Conservation (phyloP, 352 stramenopile genomes). For the Blastocystis sp. region DNA sequence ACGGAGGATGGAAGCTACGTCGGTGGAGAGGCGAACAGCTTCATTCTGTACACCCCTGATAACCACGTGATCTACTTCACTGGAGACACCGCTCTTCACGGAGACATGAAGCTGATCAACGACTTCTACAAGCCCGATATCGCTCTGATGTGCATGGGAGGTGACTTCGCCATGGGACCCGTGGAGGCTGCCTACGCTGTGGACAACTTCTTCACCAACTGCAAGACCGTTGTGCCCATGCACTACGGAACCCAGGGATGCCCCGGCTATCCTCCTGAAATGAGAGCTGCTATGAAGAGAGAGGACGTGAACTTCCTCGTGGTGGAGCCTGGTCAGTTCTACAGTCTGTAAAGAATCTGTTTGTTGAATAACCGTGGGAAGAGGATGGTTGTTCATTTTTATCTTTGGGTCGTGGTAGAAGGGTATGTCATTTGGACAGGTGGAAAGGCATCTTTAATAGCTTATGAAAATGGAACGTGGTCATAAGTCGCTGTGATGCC, state of each 20-base stretch:
- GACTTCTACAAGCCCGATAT: conserved; percentile 57
- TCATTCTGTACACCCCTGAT: conserved; percentile 54
- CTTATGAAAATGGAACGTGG: conserved; percentile 17
- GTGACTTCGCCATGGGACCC: conserved; percentile 55
- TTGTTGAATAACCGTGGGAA: conserved; percentile 16
- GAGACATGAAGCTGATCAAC: conserved; percentile 55
- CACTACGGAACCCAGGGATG: conserved; percentile 46
- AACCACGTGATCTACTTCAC: conserved; percentile 57
- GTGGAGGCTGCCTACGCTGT: conserved; percentile 52
- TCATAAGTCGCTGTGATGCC: conserved; percentile 8
- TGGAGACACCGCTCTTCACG: conserved; percentile 52
- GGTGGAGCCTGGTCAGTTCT: conserved; percentile 36
- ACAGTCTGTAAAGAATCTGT: conserved; percentile 30
- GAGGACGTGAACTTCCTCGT: conserved; percentile 40
- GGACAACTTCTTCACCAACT: conserved; percentile 43
- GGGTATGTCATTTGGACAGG: too few species aligned
- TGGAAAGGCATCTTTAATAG: conserved; percentile 17
- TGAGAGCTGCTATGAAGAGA: conserved; percentile 48
- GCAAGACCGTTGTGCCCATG: conserved; percentile 48
- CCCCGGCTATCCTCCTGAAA: conserved; percentile 29
- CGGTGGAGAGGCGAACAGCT: conserved; percentile 55
- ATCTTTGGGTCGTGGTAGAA: neutral
- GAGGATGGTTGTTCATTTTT: neutral
- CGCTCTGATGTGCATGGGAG: conserved; percentile 48
- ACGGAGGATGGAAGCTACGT: conserved; percentile 50